Conservation (phyloP, 2,329 filamentous ascomycete species). For the Zymoseptoria tritici region DNA sequence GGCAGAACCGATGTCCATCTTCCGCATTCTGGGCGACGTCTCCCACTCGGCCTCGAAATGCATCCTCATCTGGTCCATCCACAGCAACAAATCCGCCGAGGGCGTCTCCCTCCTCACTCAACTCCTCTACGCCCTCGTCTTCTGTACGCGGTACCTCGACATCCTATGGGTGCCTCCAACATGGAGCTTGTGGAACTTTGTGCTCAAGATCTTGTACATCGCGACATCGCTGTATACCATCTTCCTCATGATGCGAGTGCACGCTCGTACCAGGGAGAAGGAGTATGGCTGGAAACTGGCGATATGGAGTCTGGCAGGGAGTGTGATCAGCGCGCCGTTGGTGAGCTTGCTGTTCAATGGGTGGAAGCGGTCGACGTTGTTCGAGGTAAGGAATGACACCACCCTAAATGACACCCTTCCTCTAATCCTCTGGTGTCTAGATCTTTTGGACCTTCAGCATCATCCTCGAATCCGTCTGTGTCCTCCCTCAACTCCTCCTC, state of each 20-base stretch:
- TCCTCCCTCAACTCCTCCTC: conserved; percentile 84
- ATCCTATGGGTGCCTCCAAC: conserved; percentile 40
- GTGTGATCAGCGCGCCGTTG: conserved; percentile 62
- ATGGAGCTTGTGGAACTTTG: conserved; percentile 57
- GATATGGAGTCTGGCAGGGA: conserved; percentile 58
- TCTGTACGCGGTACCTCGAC: conserved; percentile 79
- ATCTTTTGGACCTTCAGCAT: conserved; percentile 82
- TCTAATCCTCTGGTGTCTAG: conserved; percentile 37
- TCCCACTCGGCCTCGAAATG: conserved; percentile 81
- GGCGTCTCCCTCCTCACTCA: conserved; percentile 90
- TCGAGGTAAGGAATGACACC: conserved; percentile 21
- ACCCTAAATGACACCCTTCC: neutral
- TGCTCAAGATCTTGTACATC: conserved; percentile 88
- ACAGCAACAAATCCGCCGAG: conserved; percentile 79
- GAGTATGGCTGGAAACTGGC: conserved; percentile 94
- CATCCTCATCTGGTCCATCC: conserved; percentile 85
- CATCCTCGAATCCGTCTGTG: conserved; percentile 82
- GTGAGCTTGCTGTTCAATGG: conserved; percentile 60
- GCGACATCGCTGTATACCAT: conserved; percentile 78
- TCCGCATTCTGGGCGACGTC: conserved; percentile 75
- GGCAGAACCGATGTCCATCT: conserved; percentile 27
- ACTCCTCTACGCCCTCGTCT: conserved; percentile 77
- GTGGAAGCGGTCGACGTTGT: conserved; percentile 17
- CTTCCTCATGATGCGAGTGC: conserved; percentile 77
- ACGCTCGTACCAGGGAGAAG: conserved; percentile 76